Conservation (phyloP, 163 green algal species). For the Prototheca wickerhamii region DNA sequence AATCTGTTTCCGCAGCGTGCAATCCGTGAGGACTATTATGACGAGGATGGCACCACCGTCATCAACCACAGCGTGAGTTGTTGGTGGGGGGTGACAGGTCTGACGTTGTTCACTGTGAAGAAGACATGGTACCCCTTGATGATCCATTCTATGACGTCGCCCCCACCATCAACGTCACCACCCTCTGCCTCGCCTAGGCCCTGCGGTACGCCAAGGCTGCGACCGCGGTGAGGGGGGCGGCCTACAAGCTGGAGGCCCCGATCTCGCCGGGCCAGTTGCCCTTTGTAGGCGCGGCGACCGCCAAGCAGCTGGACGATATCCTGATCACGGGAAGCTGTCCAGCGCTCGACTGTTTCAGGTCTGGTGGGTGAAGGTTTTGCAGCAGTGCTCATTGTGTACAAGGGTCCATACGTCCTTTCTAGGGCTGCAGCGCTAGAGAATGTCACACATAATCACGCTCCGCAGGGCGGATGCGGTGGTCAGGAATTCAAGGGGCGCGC, state of each 20-base stretch:
- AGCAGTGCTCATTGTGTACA: not conserved
- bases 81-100: not conserved
- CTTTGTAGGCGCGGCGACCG: conserved; percentile 5
- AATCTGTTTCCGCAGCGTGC: not conserved
- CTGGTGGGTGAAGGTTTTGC: not conserved
- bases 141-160: not conserved
- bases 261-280: conserved; percentile 10
- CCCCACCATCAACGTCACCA: not conserved
- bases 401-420: not conserved
- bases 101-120: not conserved
- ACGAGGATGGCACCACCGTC: not conserved
- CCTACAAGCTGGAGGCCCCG: conserved; percentile 6
- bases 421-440: not conserved
- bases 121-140: not conserved
- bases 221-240: conserved; percentile 3
- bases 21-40: not conserved
- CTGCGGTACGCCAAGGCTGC: conserved; percentile 18
- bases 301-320: conserved; percentile 9
- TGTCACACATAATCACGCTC: not conserved
- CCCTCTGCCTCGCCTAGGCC: not conserved
- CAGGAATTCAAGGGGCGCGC: conserved; percentile 1
- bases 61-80: conserved; percentile 9
- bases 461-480: conserved; percentile 9
- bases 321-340: conserved; percentile 10
- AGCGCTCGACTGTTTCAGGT: conserved; percentile 15